Conservation (phyloP, 495 filamentous ascomycete species). For the Bathelium albidoporum region DNA sequence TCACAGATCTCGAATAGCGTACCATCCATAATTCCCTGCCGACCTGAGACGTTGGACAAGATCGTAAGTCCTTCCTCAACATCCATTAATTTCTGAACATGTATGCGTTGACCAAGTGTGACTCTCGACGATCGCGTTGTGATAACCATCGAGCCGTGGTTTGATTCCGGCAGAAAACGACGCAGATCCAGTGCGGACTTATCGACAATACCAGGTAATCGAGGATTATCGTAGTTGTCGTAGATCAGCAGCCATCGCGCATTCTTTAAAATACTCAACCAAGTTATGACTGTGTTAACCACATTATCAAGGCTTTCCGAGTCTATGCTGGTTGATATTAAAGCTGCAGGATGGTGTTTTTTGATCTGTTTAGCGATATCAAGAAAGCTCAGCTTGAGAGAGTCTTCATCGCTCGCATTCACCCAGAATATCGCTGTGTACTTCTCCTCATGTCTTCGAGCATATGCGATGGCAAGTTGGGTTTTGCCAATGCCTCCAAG, state of each 20-base stretch:
- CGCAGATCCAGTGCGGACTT: conserved; percentile 28
- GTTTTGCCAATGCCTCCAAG: conserved; percentile 24
- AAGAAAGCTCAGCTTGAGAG: conserved; percentile 20
- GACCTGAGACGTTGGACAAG: background rate
- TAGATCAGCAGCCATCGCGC: conserved; percentile 33
- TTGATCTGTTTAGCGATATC: conserved; percentile 13
- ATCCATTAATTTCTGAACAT: background rate
- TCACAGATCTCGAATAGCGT: background rate
- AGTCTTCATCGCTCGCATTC: conserved; percentile 15
- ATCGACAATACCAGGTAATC: conserved; percentile 4
- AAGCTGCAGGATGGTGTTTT: conserved; percentile 8
- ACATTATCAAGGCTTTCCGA: conserved; percentile 10
- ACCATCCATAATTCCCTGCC: background rate
- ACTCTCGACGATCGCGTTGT: conserved; percentile 27
- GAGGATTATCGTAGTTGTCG: conserved; percentile 33
- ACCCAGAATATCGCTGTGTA: conserved; percentile 23
- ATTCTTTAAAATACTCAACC: conserved; percentile 32
- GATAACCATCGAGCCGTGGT: conserved; percentile 35
- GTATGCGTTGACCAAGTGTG: background rate
- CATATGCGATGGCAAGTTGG: conserved; percentile 24
- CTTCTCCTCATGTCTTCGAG: conserved; percentile 11
- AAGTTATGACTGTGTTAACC: conserved; percentile 24
- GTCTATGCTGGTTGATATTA: background rate
- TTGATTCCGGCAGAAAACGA: conserved; percentile 28
- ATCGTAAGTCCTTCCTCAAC: background rate